These are phyloP conservation scores for Fusarium tricinctum DNA, from an alignment of 2,329 filamentous ascomycete genomes.

Conservation along the genomic window DNA sequence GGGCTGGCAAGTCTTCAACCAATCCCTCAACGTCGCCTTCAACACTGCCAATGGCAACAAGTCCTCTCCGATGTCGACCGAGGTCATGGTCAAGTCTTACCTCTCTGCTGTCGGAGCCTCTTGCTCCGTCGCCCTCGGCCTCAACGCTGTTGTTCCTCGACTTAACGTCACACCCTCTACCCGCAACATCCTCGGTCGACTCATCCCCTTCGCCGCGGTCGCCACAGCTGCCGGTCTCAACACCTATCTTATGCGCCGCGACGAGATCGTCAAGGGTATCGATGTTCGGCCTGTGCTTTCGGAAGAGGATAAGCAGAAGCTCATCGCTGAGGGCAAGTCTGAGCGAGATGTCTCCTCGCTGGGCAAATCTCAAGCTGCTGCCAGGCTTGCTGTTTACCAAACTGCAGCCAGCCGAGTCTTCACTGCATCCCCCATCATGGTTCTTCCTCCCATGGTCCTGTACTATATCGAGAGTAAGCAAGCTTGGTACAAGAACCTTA, in stretches of 20 bases:
- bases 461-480: slow-evolving; percentile 78
- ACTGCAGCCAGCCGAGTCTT: slow-evolving; percentile 92
- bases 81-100: slow-evolving; percentile 90
- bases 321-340: slow-evolving; percentile 69
- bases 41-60: slow-evolving; percentile 99
- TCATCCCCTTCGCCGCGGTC: slow-evolving; percentile 96
- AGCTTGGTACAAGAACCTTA: slow-evolving; percentile 56
- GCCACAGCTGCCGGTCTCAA: slow-evolving; percentile 92
- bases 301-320: slow-evolving; percentile 73
- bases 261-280: slow-evolving; percentile 94
- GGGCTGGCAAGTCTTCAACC: slow-evolving; percentile 95
- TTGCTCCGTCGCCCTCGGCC: slow-evolving; percentile 91
- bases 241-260: slow-evolving; percentile 96
- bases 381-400: slow-evolving; percentile 89
- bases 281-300: slow-evolving; percentile 89
- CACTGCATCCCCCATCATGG: slow-evolving; percentile 98
- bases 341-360: slow-evolving; percentile 78
- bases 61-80: slow-evolving; percentile 86
- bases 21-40: slow-evolving; percentile 97
- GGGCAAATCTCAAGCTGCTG: slow-evolving; percentile 89
- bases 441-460: slow-evolving; percentile 87
- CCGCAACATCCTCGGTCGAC: slow-evolving; percentile 81
- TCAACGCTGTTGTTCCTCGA: slow-evolving; percentile 90
- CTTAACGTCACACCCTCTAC: slow-evolving; percentile 84
- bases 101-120: slow-evolving; percentile 91